Evolutionary conservation across 1,139 yeast genomes (phyloP), one percentile per base, ranked within the genome.

Genomic region (Kodamaea arcana): DNA sequence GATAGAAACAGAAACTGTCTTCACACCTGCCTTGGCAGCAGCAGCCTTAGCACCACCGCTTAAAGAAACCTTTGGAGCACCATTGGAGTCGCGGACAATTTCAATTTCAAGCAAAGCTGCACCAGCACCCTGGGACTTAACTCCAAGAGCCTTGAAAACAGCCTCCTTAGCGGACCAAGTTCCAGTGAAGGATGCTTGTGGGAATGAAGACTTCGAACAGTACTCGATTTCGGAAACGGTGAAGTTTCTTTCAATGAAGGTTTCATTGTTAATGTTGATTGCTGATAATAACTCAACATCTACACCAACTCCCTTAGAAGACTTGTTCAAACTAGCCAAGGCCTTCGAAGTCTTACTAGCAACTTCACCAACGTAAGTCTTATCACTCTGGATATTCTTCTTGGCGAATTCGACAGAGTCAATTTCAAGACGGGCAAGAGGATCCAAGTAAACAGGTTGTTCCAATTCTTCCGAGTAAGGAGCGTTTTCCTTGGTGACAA

Each of bases 141-240:
- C 94, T 43, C 94, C 92, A 53, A 92, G 73, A 15, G 96, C 86
- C 72, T 92, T 92, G 80, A 92, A 92, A 28, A 88, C 97, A 26
- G 99, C 98, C 68, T 92, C 99, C 69, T 92, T 92, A 35, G 98
- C 98, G 29, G 96, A 86, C 99, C 99, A 92, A 33, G 95, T 84
- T 36, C 99, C 99, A 24, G 98, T 90, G 64, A 75, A 92, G 6
- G 97, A 87, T 15, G 97, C 88, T 58, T 80, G 86, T 37, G 94
- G 85, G 48, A 73, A 73, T 27, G 95, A 69, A 28, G 96, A 78
- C 33, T 69, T 55, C 39, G 64, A 57, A 62, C 97, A 90, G 72
- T 92, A 92, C 32, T 65, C 70, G 49, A 82, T 80, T 69, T 92
- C 99, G 15, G 64, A 71, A 8, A 61, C 67, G 32, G 97, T 88